A percentile compares a stretch with the other conserved stretches of the same genome.
phyloP scores from a whole-genome alignment of 768 basidiomycete species.

The Pleurotus ostreatus region DNA sequence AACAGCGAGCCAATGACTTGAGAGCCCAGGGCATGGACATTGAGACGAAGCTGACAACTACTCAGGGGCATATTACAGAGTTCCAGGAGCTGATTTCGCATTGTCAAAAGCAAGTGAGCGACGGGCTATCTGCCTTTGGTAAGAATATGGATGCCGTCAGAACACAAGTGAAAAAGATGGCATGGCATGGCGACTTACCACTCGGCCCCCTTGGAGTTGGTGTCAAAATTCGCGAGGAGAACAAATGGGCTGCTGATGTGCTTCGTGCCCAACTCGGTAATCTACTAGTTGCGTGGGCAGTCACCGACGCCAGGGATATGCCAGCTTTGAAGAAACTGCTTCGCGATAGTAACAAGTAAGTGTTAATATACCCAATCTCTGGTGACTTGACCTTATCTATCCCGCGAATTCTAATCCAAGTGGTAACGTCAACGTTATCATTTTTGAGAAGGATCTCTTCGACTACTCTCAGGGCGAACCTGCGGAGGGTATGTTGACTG shows the following conservation, averaged over 20 bases:
- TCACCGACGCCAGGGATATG: slow-evolving; percentile 69
- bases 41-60: slow-evolving; percentile 25
- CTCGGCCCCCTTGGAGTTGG: slow-evolving; percentile 78
- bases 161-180: slow-evolving; percentile 41
- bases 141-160: slow-evolving; percentile 55
- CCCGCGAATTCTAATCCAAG: slow-evolving; percentile 26
- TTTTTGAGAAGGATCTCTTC: slow-evolving; percentile 72
- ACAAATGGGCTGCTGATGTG: slow-evolving; percentile 55
- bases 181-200: slow-evolving; percentile 64
- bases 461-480: slow-evolving; percentile 78
- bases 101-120: slow-evolving; percentile 48
- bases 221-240: slow-evolving; percentile 68
- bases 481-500: slow-evolving; percentile 55
- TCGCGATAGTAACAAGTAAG: slow-evolving; percentile 61
- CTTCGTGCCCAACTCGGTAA: slow-evolving; percentile 58
- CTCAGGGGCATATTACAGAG: slow-evolving; percentile 39
- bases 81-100: slow-evolving; percentile 46
- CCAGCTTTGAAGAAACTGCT: slow-evolving; percentile 51
- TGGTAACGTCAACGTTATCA: slow-evolving; percentile 47
- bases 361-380: slow-evolving; percentile 13
- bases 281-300: slow-evolving; percentile 65
- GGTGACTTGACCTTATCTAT: not conserved
- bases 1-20: slow-evolving; percentile 18
- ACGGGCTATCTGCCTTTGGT: slow-evolving; percentile 62
- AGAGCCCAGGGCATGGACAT: slow-evolving; percentile 31